Evolutionary conservation across 768 basidiomycete species (phyloP).

Genomic region (Termitomyces sp.): DNA sequence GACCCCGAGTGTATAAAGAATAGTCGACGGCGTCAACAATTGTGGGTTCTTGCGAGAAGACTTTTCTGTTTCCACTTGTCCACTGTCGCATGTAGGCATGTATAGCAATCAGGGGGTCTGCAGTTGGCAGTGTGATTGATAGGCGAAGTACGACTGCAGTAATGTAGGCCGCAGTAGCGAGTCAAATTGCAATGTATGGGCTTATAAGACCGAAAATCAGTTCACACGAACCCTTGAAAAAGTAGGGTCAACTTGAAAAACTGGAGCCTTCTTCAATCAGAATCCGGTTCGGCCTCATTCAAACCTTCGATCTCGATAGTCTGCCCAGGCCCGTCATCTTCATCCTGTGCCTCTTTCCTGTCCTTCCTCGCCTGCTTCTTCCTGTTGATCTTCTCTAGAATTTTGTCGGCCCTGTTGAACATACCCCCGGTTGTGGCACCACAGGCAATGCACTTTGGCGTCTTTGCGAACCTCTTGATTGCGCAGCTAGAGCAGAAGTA

Average conservation of each 20-base stretch:
- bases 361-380: conserved; percentile 55
- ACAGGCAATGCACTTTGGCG: conserved; percentile 93
- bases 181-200: not conserved
- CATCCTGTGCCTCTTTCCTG: conserved; percentile 40
- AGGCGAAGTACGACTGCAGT: not conserved
- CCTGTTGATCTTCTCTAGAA: conserved; percentile 82
- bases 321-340: conserved; percentile 25
- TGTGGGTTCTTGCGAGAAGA: not conserved
- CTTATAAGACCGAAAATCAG: not conserved
- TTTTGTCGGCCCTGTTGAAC: conserved; percentile 93
- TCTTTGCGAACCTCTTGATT: conserved; percentile 90
- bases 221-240: not conserved
- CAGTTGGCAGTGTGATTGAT: not conserved
- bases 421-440: conserved; percentile 91
- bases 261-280: conserved; percentile 23
- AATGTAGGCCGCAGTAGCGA: conserved; percentile 1
- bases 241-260: not conserved
- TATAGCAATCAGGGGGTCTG: conserved; percentile 1
- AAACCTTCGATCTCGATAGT: conserved; percentile 61
- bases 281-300: conserved; percentile 17
- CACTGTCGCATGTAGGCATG: not conserved
- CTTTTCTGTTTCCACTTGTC: not conserved
- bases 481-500: conserved; percentile 96
- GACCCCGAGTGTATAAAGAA: not conserved
- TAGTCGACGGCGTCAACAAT: not conserved